Percentiles rank a stretch among this genome's conserved stretches.
phyloP scores from a whole-genome alignment of 305 asterid genomes.

The Ajuga reptans region DNA sequence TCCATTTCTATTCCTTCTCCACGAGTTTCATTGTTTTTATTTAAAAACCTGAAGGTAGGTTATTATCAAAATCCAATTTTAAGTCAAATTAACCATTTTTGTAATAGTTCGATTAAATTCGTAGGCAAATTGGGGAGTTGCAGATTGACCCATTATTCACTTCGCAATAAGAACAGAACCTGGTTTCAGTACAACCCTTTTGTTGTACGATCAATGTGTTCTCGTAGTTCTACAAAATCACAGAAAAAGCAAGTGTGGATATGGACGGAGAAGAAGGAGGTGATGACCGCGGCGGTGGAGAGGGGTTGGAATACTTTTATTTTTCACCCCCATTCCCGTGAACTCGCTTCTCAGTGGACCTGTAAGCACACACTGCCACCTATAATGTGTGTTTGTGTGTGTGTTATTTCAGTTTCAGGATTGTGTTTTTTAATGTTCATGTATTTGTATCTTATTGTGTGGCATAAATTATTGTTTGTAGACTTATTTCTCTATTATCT shows the following conservation, averaged over 20 bases:
- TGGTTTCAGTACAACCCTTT: background rate
- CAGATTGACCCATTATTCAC: slow-evolving; percentile 25
- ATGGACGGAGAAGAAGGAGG: slow-evolving; percentile 79
- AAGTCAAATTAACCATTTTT: slow-evolving; percentile 7
- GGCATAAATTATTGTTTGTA: background rate
- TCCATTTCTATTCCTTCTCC: slow-evolving; percentile 11
- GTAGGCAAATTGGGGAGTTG: slow-evolving; percentile 38
- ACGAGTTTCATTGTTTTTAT: background rate
- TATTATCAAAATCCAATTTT: background rate
- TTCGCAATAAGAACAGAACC: slow-evolving; percentile 15
- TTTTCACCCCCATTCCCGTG: slow-evolving; percentile 41
- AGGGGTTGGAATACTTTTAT: slow-evolving; percentile 80
- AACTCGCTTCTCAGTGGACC: slow-evolving; percentile 68
- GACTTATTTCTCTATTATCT: background rate
- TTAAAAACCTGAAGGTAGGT: background rate
- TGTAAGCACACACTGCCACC: slow-evolving; percentile 36
- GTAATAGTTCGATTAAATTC: slow-evolving; percentile 18
- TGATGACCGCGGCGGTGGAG: slow-evolving; percentile 78
- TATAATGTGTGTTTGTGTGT: background rate
- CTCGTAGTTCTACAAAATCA: slow-evolving; percentile 10
- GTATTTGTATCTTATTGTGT: background rate
- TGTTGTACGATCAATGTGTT: slow-evolving; percentile 27
- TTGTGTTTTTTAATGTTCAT: background rate
- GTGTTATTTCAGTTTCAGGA: background rate
- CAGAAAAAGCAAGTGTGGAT: slow-evolving; percentile 64